Evolutionary conservation across 2,329 filamentous ascomycete species (phyloP), one percentile per base, ranked within the genome.

Genomic region (Pseudocercospora musae): DNA sequence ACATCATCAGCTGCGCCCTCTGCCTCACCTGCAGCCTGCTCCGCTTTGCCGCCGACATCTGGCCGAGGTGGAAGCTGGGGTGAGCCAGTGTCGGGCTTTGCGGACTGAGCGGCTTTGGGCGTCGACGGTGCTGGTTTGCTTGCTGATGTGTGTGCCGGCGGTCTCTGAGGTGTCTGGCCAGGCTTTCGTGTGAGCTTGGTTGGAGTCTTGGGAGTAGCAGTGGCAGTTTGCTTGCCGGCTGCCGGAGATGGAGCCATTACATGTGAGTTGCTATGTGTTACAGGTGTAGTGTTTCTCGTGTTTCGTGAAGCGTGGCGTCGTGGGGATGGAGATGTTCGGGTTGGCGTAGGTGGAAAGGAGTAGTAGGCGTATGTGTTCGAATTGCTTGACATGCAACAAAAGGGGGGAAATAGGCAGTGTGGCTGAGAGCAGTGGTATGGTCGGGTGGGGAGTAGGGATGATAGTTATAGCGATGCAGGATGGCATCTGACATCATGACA

Each of bases 211-310:
- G 80, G 80, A 66, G 74, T 72, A 72, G 77, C 72, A n/a, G 74
- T 72, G 72, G 77, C 72, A n/a, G 69, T 68, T 58, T 72, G 69
- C 76, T 81, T 82, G 73, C 80, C 80, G 67, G 80, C 80, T 68
- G 80, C 80, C 70, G 80, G 80, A 62, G 80, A 81, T 57, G 76
- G 76, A 71, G 80, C 80, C 80, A 82, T 82, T 58, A 68, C 76
- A 70, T 72, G 57, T 64, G 73, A 62, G 66, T 71, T 62, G 59
- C 58, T 50, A 66, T 57, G 72, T 66, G 72, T 71, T 68, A 71
- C 70, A 66, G 72, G 71, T 62, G 70, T 73, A 62, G 60, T 68
- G 64, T 46, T 67, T 69, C 61, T 73, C 61, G 60, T 68, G 64
- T 46, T 67, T 69, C 61, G 62, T 66, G 66, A 68, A 65, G 31